Evolutionary conservation across 2,329 filamentous ascomycete genomes (phyloP).

Genomic region (Raffaelea arxii): DNA sequence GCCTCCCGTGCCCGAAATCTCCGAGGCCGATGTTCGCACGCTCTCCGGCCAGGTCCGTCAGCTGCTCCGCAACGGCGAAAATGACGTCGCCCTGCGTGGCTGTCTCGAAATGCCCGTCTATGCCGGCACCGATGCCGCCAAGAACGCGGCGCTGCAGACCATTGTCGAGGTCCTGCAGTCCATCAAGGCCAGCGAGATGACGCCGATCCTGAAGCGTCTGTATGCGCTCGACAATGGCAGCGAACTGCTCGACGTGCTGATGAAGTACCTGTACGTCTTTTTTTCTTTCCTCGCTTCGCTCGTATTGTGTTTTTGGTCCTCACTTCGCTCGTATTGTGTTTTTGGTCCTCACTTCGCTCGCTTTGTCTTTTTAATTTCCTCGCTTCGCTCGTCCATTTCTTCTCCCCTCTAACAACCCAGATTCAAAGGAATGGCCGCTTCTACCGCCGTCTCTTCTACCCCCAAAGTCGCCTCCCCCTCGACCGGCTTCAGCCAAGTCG

Average conservation of each 20-base stretch:
- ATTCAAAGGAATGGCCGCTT: conserved; percentile 78
- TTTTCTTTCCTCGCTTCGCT: not conserved
- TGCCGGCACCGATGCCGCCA: conserved; percentile 46
- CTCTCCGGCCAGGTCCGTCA: conserved; percentile 77
- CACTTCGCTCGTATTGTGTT: not conserved
- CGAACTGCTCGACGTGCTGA: conserved; percentile 82
- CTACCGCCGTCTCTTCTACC: conserved; percentile 28
- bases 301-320: too few relatives aligned
- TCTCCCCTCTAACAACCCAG: conserved; percentile 28
- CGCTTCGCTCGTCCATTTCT: conserved; percentile 26
- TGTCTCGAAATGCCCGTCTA: conserved; percentile 82
- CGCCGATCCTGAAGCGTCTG: conserved; percentile 72
- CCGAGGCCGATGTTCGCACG: conserved; percentile 67
- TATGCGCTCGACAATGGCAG: conserved; percentile 69
- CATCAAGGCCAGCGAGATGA: conserved; percentile 95
- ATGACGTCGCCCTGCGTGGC: conserved; percentile 74
- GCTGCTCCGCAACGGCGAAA: conserved; percentile 75
- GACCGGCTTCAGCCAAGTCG: conserved; percentile 82
- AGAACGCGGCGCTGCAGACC: conserved; percentile 76
- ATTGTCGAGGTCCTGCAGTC: conserved; percentile 91
- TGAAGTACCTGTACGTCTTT: conserved; percentile 82
- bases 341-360: conserved; percentile 11
- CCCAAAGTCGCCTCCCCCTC: conserved; percentile 56
- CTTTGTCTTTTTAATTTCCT: not conserved
- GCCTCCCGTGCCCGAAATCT: conserved; percentile 63